Evolutionary conservation across 257 asterid species (phyloP).

Genomic region (Gardenia jasminoides): DNA sequence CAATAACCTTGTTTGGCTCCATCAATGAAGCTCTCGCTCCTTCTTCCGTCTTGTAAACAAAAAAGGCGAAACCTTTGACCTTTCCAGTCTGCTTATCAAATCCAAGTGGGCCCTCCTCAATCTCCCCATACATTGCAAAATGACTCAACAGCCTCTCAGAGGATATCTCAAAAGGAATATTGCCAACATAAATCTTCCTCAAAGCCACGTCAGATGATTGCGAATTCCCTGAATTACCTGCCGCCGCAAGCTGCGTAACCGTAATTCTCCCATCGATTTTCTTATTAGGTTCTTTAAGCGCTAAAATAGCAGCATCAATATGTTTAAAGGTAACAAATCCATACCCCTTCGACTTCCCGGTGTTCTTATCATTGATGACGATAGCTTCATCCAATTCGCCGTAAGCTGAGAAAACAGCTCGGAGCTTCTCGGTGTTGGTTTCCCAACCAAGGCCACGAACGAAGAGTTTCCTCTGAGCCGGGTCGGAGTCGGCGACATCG

Average conservation of each 20-base stretch:
- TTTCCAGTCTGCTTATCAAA: slow-evolving; percentile 97
- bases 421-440: slow-evolving; percentile 81
- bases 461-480: slow-evolving; percentile 76
- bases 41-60: slow-evolving; percentile 88
- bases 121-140: slow-evolving; percentile 79
- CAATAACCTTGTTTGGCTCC: slow-evolving; percentile 73
- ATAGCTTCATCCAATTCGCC: slow-evolving; percentile 91
- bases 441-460: slow-evolving; percentile 99
- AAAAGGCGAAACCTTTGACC: slow-evolving; percentile 89
- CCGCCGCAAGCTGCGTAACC: slow-evolving; percentile 85
- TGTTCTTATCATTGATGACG: slow-evolving; percentile 73
- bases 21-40: slow-evolving; percentile 76
- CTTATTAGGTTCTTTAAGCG: slow-evolving; percentile 78
- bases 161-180: slow-evolving; percentile 83
- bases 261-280: slow-evolving; percentile 95
- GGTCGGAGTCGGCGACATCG: slow-evolving; percentile 77
- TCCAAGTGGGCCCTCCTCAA: slow-evolving; percentile 97
- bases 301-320: slow-evolving; percentile 74
- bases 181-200: slow-evolving; percentile 95
- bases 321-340: slow-evolving; percentile 91
- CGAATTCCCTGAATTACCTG: slow-evolving; percentile 64
- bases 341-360: slow-evolving; percentile 81
- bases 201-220: slow-evolving; percentile 58
- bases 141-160: slow-evolving; percentile 73
- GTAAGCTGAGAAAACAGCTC: slow-evolving; percentile 57